Evolutionary conservation across 306 rosid species (phyloP), one percentile per base, ranked within the genome.

Genomic region (Vigna unguiculata): DNA sequence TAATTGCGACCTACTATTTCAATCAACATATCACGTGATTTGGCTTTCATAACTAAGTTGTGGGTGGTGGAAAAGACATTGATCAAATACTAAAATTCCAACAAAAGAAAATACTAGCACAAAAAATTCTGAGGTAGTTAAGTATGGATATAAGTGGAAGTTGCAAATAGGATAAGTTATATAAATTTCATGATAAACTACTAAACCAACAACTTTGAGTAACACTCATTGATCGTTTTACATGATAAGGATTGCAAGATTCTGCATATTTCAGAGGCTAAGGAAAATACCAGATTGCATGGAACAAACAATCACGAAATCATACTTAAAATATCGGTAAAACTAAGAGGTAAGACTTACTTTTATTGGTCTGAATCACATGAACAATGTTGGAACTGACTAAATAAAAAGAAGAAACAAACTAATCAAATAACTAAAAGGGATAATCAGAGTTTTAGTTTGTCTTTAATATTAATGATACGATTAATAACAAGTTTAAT

Each of bases 291-390:
- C 11, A 8, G 49, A 32, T 69, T 69, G 21, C 5, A 69, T 25
- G n/a, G 17, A 72, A 19, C 47, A 19, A 68, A 77, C 22, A 69
- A 78, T 72, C 40, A 19, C 36, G 28, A 2, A 54, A 43, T 55
- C 59, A 47, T 15, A 34, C 71, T 34, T 4, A 1, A 59, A 69
- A 59, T 69, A 36, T 59, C 3, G 47, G 82, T 78, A 71, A 78
- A 71, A 71, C 77, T 70, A 22, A 24, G 55, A 60, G 45, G 9
- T 36, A 48, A 40, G 52, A 58, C 63, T 78, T 47, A 9, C 82
- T 78, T 59, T 9, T 20, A 57, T 60, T 32, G 77, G 71, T 21
- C 12, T 58, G 30, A 15, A 69, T 78, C 69, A 55, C 60, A 36
- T 28, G 36, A 74, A 61, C 59, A 64, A 49, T 36, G 25, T 32